These are phyloP conservation scores for Sanghuangporus baumii DNA, from an alignment of 1,284 basidiomycete species.

Conservation along the genomic window DNA sequence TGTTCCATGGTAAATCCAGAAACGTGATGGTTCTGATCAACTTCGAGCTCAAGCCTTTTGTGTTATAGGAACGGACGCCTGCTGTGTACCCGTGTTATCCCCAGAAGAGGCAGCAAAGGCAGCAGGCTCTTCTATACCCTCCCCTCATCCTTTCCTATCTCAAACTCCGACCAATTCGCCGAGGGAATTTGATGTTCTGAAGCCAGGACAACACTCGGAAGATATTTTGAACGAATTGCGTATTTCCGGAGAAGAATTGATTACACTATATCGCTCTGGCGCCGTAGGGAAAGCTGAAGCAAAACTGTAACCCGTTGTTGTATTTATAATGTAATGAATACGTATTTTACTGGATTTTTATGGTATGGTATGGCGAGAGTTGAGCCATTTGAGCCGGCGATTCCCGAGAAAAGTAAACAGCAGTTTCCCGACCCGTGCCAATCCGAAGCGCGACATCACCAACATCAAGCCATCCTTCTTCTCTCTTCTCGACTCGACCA, in stretches of 20 bases:
- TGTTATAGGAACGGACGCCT: slow-evolving; percentile 63
- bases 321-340: background rate
- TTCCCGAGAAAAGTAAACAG: background rate
- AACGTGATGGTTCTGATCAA: background rate
- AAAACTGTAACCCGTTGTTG: background rate
- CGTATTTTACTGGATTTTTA: background rate
- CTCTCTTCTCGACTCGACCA: background rate
- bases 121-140: slow-evolving; percentile 30
- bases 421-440: background rate
- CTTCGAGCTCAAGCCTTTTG: background rate
- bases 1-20: slow-evolving; percentile 53
- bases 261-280: background rate
- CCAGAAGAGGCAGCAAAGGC: slow-evolving; percentile 47
- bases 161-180: slow-evolving; percentile 23
- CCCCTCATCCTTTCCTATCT: slow-evolving; percentile 40
- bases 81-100: slow-evolving; percentile 69
- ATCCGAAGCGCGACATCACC: slow-evolving; percentile 2
- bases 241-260: slow-evolving; percentile 1
- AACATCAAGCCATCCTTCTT: background rate
- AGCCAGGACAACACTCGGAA: slow-evolving; percentile 47
- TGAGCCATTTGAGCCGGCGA: slow-evolving; percentile 1
- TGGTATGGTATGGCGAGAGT: background rate
- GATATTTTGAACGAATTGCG: slow-evolving; percentile 42
- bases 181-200: slow-evolving; percentile 25
- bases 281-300: slow-evolving; percentile 2